These are phyloP conservation scores for Friedmanniomyces simplex DNA, from an alignment of 495 filamentous ascomycete species.

Conservation along the genomic window DNA sequence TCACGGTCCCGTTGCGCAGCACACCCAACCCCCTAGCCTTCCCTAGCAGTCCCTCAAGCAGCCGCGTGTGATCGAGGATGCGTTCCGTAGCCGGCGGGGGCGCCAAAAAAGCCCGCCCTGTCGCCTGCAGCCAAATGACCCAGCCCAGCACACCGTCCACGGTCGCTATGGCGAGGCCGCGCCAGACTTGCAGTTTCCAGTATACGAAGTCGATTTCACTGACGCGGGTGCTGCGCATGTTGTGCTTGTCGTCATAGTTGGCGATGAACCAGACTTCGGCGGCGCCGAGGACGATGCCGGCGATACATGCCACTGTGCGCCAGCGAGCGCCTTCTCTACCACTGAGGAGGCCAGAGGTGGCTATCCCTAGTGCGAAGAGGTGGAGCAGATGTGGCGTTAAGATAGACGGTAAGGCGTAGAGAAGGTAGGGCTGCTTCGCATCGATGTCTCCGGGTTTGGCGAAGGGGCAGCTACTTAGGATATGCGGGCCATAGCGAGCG, in stretches of 20 bases:
- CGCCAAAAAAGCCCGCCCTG: slow-evolving; percentile 57
- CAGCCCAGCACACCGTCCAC: slow-evolving; percentile 51
- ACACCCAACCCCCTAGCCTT: slow-evolving; percentile 47
- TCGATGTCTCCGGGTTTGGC: slow-evolving; percentile 63
- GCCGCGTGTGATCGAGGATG: slow-evolving; percentile 34
- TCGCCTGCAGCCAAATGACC: slow-evolving; percentile 62
- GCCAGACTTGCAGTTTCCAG: slow-evolving; percentile 52
- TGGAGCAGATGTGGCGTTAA: slow-evolving; percentile 70
- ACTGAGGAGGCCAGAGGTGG: slow-evolving; percentile 44
- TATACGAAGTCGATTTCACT: slow-evolving; percentile 55
- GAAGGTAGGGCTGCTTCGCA: slow-evolving; percentile 48
- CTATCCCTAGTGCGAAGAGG: slow-evolving; percentile 55
- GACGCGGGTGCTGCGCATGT: slow-evolving; percentile 46
- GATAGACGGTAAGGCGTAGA: slow-evolving; percentile 69
- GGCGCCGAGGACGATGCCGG: slow-evolving; percentile 46
- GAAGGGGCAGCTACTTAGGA: slow-evolving; percentile 64
- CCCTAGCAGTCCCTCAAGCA: slow-evolving; percentile 36
- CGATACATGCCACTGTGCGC: slow-evolving; percentile 58
- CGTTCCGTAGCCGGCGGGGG: slow-evolving; percentile 42
- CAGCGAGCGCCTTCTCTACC: slow-evolving; percentile 52
- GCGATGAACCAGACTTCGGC: slow-evolving; percentile 53
- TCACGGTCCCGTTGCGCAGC: slow-evolving; percentile 47
- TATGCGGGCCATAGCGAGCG: slow-evolving; percentile 65
- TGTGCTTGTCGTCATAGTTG: slow-evolving; percentile 51
- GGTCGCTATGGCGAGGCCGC: slow-evolving; percentile 47